Conservation (phyloP, 208 protist genomes). For the Leptomonas seymouri region DNA sequence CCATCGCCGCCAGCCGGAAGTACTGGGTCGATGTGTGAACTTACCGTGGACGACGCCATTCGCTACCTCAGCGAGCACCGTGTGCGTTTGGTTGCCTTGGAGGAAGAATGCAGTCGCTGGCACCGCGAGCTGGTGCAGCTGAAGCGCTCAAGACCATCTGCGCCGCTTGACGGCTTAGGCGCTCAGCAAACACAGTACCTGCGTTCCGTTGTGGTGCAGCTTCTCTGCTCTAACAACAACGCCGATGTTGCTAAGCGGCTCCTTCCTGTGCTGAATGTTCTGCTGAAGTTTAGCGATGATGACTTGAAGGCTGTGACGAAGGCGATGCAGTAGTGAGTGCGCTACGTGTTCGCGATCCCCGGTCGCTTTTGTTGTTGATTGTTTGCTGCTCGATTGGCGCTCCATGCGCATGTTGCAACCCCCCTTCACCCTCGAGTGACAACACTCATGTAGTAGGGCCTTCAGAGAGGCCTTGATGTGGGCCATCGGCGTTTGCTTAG, state of each 20-base stretch:
- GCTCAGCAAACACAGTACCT: slow-evolving; percentile 75
- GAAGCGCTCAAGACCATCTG: slow-evolving; percentile 10
- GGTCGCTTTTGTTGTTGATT: background rate
- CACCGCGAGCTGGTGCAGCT: slow-evolving; percentile 25
- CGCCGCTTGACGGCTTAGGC: slow-evolving; percentile 35
- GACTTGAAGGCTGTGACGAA: slow-evolving; percentile 57
- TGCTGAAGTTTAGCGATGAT: slow-evolving; percentile 61
- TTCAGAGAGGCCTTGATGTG: no score
- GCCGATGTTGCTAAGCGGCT: slow-evolving; percentile 51
- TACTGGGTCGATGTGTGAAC: background rate
- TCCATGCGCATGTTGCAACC: background rate
- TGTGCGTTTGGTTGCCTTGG: slow-evolving; percentile 1
- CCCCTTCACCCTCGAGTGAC: no score
- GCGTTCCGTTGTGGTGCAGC: slow-evolving; percentile 65
- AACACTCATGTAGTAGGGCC: no score
- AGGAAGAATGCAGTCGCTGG: slow-evolving; percentile 21
- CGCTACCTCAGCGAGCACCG: slow-evolving; percentile 26
- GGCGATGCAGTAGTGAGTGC: slow-evolving; percentile 49
- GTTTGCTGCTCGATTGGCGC: background rate
- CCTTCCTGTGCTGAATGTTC: slow-evolving; percentile 75
- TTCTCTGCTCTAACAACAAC: slow-evolving; percentile 66
- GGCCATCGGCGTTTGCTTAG: no score
- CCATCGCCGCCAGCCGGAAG: background rate
- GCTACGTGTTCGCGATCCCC: background rate
- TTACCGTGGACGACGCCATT: slow-evolving; percentile 16